phyloP scores from a whole-genome alignment of 1,284 basidiomycete species.

The Moesziomyces parantarcticus region DNA sequence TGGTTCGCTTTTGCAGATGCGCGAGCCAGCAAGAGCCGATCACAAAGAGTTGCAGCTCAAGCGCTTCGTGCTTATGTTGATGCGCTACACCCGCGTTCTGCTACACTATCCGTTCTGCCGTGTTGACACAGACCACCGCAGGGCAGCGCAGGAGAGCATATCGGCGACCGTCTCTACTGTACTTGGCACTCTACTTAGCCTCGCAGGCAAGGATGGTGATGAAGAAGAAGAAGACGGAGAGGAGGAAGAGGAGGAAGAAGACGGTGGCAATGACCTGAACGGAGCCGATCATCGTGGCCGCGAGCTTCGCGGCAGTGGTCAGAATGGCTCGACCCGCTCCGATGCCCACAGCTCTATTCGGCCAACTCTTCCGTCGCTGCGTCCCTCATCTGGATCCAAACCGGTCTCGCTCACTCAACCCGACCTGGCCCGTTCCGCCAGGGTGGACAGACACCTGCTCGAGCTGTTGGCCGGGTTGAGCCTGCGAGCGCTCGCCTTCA shows the following conservation, averaged over 20 bases:
- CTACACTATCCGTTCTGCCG: constrained; percentile 19
- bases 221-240: no score
- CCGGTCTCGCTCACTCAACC: no score
- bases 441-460: constrained; percentile 10
- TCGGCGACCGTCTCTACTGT: constrained; percentile 9
- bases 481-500: constrained; percentile 10
- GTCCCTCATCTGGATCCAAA: no score
- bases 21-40: background rate
- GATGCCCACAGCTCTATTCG: no score
- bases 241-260: no score
- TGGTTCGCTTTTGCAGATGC: constrained; percentile 10
- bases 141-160: constrained; percentile 10
- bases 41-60: constrained; percentile 8
- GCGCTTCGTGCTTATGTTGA: constrained; percentile 16
- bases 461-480: constrained; percentile 8
- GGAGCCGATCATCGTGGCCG: no score
- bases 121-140: constrained; percentile 9
- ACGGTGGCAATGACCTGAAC: no score
- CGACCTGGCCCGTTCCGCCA: background rate
- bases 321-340: no score
- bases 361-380: no score
- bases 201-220: background rate
- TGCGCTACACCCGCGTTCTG: constrained; percentile 12
- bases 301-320: no score
- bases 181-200: constrained; percentile 8